These are phyloP conservation scores for Neofusicoccum laricinum DNA, from an alignment of 2,329 filamentous ascomycete species.

Conservation along the genomic window DNA sequence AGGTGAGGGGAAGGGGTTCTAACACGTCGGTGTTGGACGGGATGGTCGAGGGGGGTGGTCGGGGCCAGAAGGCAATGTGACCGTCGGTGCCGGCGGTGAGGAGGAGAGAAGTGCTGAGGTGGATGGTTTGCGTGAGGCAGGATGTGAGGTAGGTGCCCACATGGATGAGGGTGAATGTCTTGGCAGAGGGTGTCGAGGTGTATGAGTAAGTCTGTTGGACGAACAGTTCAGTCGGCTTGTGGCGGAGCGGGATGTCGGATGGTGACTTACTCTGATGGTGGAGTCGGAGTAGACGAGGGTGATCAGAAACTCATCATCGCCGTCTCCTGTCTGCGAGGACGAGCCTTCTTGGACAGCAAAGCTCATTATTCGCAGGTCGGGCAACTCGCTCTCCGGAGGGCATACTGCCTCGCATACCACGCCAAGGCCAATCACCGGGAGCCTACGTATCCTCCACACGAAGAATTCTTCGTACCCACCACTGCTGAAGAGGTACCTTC, in stretches of 20 bases:
- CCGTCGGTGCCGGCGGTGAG: constrained; percentile 82
- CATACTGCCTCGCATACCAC: constrained; percentile 52
- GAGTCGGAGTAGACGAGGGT: constrained; percentile 84
- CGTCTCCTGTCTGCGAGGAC: constrained; percentile 22
- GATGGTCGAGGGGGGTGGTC: constrained; percentile 20
- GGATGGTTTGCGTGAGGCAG: constrained; percentile 67
- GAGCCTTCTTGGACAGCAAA: constrained; percentile 58
- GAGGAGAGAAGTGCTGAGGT: constrained; percentile 40
- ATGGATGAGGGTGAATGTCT: constrained; percentile 35
- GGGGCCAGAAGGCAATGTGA: constrained; percentile 62
- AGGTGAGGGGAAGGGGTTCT: neutral
- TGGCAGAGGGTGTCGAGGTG: constrained; percentile 19
- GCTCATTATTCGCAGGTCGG: constrained; percentile 76
- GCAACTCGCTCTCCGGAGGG: constrained; percentile 48
- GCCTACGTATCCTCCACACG: constrained; percentile 66
- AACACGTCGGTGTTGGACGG: neutral
- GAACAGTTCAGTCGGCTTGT: neutral
- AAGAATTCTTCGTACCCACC: constrained; percentile 87
- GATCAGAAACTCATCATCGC: constrained; percentile 51
- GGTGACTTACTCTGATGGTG: constrained; percentile 55
- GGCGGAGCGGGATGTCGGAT: neutral
- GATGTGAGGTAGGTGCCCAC: constrained; percentile 46
- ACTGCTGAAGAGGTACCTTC: constrained; percentile 75
- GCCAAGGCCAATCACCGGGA: constrained; percentile 55
- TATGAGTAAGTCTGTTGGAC: constrained; percentile 45